Percentiles rank a stretch among this genome's conserved stretches.
Conservation (phyloP, 352 stramenopile species). For the Phytophthora citricola region DNA sequence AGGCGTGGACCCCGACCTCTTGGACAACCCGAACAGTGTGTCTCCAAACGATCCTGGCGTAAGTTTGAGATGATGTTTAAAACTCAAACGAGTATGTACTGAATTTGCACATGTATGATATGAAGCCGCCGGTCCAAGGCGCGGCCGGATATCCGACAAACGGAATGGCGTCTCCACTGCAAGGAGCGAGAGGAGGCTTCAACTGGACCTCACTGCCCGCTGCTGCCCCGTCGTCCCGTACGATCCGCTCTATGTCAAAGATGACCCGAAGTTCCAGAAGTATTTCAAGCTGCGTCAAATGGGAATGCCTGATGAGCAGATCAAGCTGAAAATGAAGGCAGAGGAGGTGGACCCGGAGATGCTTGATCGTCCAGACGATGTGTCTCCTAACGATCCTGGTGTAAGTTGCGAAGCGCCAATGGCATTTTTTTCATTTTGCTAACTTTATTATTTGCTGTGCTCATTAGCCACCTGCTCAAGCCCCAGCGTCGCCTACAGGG, state of each 20-base stretch:
- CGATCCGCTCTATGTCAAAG: slow-evolving; percentile 72
- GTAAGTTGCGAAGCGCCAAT: slow-evolving; percentile 39
- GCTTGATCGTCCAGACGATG: slow-evolving; percentile 73
- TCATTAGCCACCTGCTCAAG: slow-evolving; percentile 47
- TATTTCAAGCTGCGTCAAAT: slow-evolving; percentile 87
- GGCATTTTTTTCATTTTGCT: not conserved
- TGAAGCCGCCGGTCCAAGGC: slow-evolving; percentile 41
- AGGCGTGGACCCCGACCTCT: slow-evolving; percentile 59
- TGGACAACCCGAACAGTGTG: slow-evolving; percentile 74
- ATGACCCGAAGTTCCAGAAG: slow-evolving; percentile 77
- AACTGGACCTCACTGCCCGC: slow-evolving; percentile 38
- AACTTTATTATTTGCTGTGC: slow-evolving; percentile 1
- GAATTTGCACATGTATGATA: slow-evolving; percentile 4
- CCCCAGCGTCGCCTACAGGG: slow-evolving; percentile 30
- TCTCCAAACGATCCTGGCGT: slow-evolving; percentile 85
- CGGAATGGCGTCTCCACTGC: slow-evolving; percentile 26
- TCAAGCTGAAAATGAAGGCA: slow-evolving; percentile 85
- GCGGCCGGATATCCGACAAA: slow-evolving; percentile 20
- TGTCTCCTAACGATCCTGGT: slow-evolving; percentile 82
- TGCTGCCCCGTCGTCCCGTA: slow-evolving; percentile 52
- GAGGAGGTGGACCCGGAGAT: slow-evolving; percentile 68
- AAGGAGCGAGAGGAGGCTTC: slow-evolving; percentile 21
- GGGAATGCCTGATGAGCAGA: slow-evolving; percentile 84
- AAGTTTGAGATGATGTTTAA: slow-evolving; percentile 27
- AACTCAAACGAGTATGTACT: slow-evolving; percentile 1